Conservation (phyloP, 2,329 filamentous ascomycete genomes). For the Neophaeococcomyces aloes region DNA sequence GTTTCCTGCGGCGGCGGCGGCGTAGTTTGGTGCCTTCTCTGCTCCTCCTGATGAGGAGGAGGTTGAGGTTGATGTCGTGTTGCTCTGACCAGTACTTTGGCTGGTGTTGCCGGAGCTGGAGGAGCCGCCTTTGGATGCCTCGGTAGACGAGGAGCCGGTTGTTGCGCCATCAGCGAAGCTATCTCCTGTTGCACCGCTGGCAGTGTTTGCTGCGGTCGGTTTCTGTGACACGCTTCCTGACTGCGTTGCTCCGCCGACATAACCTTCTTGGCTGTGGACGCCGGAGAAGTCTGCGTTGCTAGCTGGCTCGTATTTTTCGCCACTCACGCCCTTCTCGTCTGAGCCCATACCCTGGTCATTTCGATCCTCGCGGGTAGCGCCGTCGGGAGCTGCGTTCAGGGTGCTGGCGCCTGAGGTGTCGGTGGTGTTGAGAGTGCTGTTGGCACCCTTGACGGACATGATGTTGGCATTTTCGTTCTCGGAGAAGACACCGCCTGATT, state of each 20-base stretch:
- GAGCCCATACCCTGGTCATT: conserved; percentile 34
- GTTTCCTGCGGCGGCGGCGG: conserved; percentile 14
- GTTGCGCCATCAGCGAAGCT: conserved; percentile 8
- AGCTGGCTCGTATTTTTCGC: conserved; percentile 29
- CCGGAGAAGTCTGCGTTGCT: conserved; percentile 32
- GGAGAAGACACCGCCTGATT: conserved; percentile 49
- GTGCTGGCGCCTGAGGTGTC: conserved; percentile 44
- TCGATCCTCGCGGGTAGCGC: conserved; percentile 35
- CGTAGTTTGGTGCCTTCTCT: conserved; percentile 22
- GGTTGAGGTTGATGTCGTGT: neutral
- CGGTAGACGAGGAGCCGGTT: neutral
- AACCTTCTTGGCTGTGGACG: conserved; percentile 26
- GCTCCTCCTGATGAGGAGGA: conserved; percentile 10
- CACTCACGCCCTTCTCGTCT: conserved; percentile 27
- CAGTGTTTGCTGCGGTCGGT: conserved; percentile 28
- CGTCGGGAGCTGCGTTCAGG: conserved; percentile 39
- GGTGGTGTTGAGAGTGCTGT: conserved; percentile 47
- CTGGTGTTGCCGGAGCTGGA: conserved; percentile 1
- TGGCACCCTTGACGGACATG: conserved; percentile 39
- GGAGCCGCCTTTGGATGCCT: conserved; percentile 2
- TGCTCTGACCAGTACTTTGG: neutral
- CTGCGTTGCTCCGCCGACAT: conserved; percentile 25
- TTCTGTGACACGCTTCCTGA: conserved; percentile 23
- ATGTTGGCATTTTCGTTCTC: conserved; percentile 47
- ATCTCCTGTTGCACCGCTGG: conserved; percentile 27